Evolutionary conservation across 768 basidiomycete species (phyloP).

Genomic region (Agrocybe chaxingu): DNA sequence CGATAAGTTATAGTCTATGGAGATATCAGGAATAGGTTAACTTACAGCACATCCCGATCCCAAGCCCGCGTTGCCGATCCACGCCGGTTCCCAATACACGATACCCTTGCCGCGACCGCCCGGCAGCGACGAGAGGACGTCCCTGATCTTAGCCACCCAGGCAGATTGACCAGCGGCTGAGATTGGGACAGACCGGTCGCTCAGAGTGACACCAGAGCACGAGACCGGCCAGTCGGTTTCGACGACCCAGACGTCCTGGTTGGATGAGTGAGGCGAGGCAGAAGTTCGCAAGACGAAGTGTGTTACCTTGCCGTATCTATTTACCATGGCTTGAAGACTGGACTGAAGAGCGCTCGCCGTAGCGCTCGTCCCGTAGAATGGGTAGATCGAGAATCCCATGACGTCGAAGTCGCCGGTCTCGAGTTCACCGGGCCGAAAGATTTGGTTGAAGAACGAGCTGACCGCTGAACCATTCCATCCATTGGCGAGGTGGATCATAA

Average conservation of each 20-base stretch:
- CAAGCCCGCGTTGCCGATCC: slow-evolving; percentile 53
- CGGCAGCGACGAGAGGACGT: slow-evolving; percentile 41
- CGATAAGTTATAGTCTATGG: neutral
- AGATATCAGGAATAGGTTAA: neutral
- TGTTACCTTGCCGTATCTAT: slow-evolving; percentile 45
- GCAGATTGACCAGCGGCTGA: slow-evolving; percentile 49
- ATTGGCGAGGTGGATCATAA: slow-evolving; percentile 60
- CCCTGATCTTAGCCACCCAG: slow-evolving; percentile 51
- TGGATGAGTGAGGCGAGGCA: neutral
- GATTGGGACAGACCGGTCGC: slow-evolving; percentile 43
- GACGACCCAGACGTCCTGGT: slow-evolving; percentile 51
- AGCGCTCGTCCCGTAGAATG: slow-evolving; percentile 59
- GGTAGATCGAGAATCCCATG: slow-evolving; percentile 65
- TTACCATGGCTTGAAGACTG: slow-evolving; percentile 48
- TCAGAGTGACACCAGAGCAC: slow-evolving; percentile 44
- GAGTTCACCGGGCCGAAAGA: slow-evolving; percentile 53
- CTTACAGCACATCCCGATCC: slow-evolving; percentile 40
- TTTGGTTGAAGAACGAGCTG: slow-evolving; percentile 45
- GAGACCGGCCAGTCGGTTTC: slow-evolving; percentile 63
- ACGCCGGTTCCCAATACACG: slow-evolving; percentile 68
- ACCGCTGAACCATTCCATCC: slow-evolving; percentile 51
- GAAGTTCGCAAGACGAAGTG: neutral
- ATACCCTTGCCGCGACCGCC: slow-evolving; percentile 46
- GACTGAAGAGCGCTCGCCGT: slow-evolving; percentile 47
- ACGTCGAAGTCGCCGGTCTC: slow-evolving; percentile 49